Base-by-base conservation (phyloP, 2,329 filamentous ascomycete genomes). In the Pseudocercospora cruenta region DNA sequence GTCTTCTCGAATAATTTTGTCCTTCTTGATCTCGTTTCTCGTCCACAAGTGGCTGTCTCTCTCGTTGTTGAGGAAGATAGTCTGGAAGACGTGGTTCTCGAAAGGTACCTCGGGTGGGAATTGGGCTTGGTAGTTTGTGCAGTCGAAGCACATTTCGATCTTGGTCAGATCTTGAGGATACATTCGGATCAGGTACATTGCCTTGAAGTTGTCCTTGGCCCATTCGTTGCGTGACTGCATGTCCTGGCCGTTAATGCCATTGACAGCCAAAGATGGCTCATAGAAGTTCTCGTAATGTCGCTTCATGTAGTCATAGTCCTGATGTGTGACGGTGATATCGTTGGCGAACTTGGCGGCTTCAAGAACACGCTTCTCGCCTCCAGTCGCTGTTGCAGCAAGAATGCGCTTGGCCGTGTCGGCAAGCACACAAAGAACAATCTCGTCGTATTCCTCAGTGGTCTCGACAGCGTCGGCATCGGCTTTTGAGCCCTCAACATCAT, bases 281-380 rank as follows among this genome's bases (percentile, higher is more conserved):
- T 86, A 89, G 63, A 79, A 80, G 53, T 86, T 89, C 71, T 91
- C 88, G 80, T 92, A 91, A 77, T 91, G 86, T 54, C 84, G 85
- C 64, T 86, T 82, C 81, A 91, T 90, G 79, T 91, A 91, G 10
- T 83, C 79, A 5, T 80, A 78, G 74, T 92, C 89, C 70, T 82
- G 85, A 75, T 91, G 89, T 1, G 89, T 91, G 68, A 91, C 83
- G 14, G 89, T 91, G 63, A 91, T 86, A 75, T 92, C 90, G 80
- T 91, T 86, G 72, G 85, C 87, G 76, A 91, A 88, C 66, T 87
- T 87, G 9, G 90, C 90, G 16, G 88, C 87, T n/a, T 90, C 88
- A 0, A 94, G 85, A 9, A 94, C 86, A 51, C 85, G 83, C 58
- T 82, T 86, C 75, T 94, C 90, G 45, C 84, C 82, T 81, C 85